phyloP scores from a whole-genome alignment of 306 rosid species.

The Begonia peltatifolia region DNA sequence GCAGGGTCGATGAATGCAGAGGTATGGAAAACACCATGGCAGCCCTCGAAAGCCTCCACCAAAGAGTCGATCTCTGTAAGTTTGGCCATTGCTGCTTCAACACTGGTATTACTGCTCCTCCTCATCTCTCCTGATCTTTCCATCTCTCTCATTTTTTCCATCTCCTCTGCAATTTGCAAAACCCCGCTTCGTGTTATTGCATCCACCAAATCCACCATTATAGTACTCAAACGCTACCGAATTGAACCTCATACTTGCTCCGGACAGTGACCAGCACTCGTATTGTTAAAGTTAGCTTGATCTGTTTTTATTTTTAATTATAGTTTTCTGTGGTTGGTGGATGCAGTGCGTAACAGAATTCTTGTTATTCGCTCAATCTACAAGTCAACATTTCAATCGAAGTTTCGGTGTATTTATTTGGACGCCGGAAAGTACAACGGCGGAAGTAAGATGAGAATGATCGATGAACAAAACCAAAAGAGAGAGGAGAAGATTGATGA shows the following conservation, averaged over 20 bases:
- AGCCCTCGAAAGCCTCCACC: slow-evolving; percentile 49
- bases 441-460: neutral
- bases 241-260: too few species aligned
- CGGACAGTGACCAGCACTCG: neutral
- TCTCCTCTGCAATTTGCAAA: slow-evolving; percentile 38
- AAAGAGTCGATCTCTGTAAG: slow-evolving; percentile 37
- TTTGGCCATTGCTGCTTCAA: slow-evolving; percentile 33
- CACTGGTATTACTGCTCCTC: slow-evolving; percentile 6
- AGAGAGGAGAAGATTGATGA: too few species aligned
- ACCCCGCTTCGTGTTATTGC: neutral
- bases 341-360: neutral
- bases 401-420: neutral
- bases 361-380: neutral
- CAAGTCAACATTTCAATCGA: neutral
- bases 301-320: neutral
- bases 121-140: slow-evolving; percentile 8
- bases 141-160: slow-evolving; percentile 45
- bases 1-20: slow-evolving; percentile 71
- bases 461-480: too few species aligned
- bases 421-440: neutral
- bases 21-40: slow-evolving; percentile 82
- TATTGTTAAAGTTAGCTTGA: neutral
- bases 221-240: too few species aligned
- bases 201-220: too few species aligned
- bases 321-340: neutral